Percentiles rank a stretch among this genome's conserved stretches.
Evolutionary conservation across 495 filamentous ascomycete genomes (phyloP).

Genomic region (Cryomyces minteri): DNA sequence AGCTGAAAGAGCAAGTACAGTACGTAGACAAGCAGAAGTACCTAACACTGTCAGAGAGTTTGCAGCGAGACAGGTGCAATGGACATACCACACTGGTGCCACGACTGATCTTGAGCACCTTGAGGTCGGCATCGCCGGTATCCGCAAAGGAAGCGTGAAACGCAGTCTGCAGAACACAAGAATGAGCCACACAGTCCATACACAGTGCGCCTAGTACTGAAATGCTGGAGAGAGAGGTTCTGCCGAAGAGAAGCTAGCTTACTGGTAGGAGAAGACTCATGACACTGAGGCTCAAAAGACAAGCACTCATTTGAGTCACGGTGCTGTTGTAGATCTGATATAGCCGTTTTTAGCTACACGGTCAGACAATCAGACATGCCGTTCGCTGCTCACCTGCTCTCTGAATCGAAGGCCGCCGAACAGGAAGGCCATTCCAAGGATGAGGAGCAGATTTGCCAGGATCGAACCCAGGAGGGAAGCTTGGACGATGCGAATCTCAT

Average conservation of each 20-base stretch:
- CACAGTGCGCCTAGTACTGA: too few species aligned
- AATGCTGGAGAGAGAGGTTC: background rate
- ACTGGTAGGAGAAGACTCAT: slow-evolving; percentile 67
- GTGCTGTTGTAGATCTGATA: slow-evolving; percentile 77
- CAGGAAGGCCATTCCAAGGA: slow-evolving; percentile 80
- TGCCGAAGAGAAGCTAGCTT: slow-evolving; percentile 6
- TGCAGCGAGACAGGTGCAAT: background rate
- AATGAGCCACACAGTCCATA: too few species aligned
- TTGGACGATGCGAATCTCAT: slow-evolving; percentile 80
- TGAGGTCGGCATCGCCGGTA: slow-evolving; percentile 36
- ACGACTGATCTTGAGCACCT: slow-evolving; percentile 67
- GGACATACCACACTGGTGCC: slow-evolving; percentile 62
- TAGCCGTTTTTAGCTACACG: slow-evolving; percentile 6
- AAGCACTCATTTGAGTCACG: slow-evolving; percentile 89
- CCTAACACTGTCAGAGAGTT: slow-evolving; percentile 18
- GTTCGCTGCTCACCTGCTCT: slow-evolving; percentile 43
- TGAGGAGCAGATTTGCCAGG: slow-evolving; percentile 69
- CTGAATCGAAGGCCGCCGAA: slow-evolving; percentile 72
- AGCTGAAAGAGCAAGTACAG: slow-evolving; percentile 82
- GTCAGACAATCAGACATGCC: background rate
- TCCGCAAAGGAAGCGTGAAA: slow-evolving; percentile 71
- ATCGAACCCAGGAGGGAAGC: slow-evolving; percentile 79
- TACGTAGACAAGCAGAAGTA: slow-evolving; percentile 67
- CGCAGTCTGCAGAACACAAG: slow-evolving; percentile 36
- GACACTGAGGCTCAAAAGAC: slow-evolving; percentile 73